Evolutionary conservation across 208 protist species (phyloP), one percentile per base, ranked within the genome.

Genomic region (Herpetomonas tarakana): DNA sequence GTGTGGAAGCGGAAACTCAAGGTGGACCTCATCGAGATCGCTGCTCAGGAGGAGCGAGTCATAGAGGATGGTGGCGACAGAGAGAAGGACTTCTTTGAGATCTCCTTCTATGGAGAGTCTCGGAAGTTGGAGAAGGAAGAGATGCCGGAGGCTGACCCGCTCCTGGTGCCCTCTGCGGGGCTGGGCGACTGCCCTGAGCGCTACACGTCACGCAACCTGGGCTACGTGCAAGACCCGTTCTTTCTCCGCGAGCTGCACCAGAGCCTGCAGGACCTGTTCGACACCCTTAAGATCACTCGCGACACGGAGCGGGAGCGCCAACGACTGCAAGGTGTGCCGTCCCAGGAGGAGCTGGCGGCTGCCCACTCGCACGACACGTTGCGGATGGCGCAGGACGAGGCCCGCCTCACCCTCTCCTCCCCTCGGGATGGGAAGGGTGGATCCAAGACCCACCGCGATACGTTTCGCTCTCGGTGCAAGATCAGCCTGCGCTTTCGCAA

Each of bases 1-100:
- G 38, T 22, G 21, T 76, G 70, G 70, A 71, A 66, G 58, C 71
- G 64, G 45, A 76, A 76, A 28, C 22, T 76, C 7, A 76, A 76
- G 58, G 29, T 76, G 18, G 31, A 29, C 22, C 52, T 44, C 25
- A 35, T 69, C 2, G 27, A 59, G 21, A 7, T 46, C 4, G 44
- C 55, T 14, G 54, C 62, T 3, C 46, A 54, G 7, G 64, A 64
- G 41, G 62, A 76, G 25, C 44, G 65, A 28, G 71, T 71, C 21
- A 47, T 59, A 7, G 57, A 65, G 24, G 64, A 71, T 47, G 41
- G 44, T 16, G 58, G 71, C 58, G 21, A 70, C 25, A 54, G 52
- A 26, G 70, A 76, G 49, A 21, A 49, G 18, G 62, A 69, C 38
- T 46, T 67, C 30, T 69, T 62, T 12, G 28, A 53, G 51, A 31